A percentile compares a stretch with the other conserved stretches of the same genome.
Conservation (phyloP, 805 yeast genomes). For the Lipomyces starkeyi region DNA sequence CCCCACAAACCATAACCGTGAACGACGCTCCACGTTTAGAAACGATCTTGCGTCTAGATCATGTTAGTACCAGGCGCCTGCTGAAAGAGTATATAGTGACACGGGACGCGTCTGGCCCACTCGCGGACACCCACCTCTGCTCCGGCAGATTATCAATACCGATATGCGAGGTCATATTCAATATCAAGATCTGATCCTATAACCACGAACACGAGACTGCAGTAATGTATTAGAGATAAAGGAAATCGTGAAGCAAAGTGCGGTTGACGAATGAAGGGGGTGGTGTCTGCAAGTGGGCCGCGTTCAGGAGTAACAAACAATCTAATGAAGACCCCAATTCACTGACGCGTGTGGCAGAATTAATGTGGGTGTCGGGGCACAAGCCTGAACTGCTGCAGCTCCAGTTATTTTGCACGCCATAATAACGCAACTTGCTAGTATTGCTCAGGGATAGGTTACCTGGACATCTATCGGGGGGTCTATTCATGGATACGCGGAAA, state of each 20-base stretch:
- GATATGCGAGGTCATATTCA: conserved; percentile 34
- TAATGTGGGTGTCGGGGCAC: not conserved
- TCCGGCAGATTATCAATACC: conserved; percentile 44
- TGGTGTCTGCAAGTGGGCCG: not conserved
- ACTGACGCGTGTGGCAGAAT: not conserved
- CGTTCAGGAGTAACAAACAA: not conserved
- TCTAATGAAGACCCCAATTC: not conserved
- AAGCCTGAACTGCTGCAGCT: not conserved
- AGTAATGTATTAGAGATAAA: not conserved
- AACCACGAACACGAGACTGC: conserved; percentile 5
- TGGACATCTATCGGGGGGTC: too few species aligned
- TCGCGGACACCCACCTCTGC: conserved; percentile 38
- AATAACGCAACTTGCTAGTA: too few species aligned
- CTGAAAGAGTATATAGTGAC: not conserved
- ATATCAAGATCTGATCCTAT: not conserved
- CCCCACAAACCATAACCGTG: conserved; percentile 86
- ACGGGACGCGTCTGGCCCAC: conserved; percentile 17
- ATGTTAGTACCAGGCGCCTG: conserved; percentile 10
- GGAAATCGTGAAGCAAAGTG: not conserved
- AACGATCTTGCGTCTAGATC: conserved; percentile 48
- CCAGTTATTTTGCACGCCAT: too few species aligned
- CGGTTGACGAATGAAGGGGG: not conserved
- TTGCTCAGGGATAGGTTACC: too few species aligned
- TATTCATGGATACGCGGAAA: too few species aligned
- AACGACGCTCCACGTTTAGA: conserved; percentile 67